Evolutionary conservation across 2,329 filamentous ascomycete genomes (phyloP), one percentile per base, ranked within the genome.

Genomic region (Xylariaceae sp.): DNA sequence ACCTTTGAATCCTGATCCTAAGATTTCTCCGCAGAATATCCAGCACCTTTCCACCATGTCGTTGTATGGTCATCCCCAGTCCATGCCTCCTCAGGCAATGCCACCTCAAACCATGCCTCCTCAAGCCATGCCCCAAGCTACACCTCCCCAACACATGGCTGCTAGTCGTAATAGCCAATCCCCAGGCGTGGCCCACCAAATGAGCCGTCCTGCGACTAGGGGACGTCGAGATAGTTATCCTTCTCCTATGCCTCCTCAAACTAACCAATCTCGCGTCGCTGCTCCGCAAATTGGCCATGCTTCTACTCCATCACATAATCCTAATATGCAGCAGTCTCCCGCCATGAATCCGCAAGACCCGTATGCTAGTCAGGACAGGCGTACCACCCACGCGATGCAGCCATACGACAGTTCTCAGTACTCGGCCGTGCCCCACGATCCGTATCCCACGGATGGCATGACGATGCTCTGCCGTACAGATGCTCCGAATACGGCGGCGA

Each of bases 401-500:
- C 68, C 71, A 29, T 74, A 80, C 48, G 81, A 84, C 54, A 61
- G 69, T 37, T 76, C 74, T 52, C 85, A 91, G 59, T 82, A 89
- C 55, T 78, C 84, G 3, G 73, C 83, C 13, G 81, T 95, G 2
- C 91, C 92, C 13, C 91, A 96, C 65, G 95, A 97, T 63, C 90
- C 94, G 9, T 96, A 96, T 68, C 92, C 92, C 0, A 83, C 87
- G 70, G 92, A 97, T 68, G 92, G 92, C 4, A 97, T 97, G 91
- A 96, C 92, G 0, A 95, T 97, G 83, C 87, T 96, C 58, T 97
- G 92, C 71, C 85, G 91, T 55, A 85, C 88, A 37, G 87, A 85
- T 44, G 65, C 65, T 21, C 89, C 72, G 71, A 91, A 79, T 71
- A 86, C 86, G 19, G 68, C 67, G 3, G 70, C 69, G 13, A 56